Conservation (phyloP, 805 yeast species). For the Teunomyces aglyptinius region DNA sequence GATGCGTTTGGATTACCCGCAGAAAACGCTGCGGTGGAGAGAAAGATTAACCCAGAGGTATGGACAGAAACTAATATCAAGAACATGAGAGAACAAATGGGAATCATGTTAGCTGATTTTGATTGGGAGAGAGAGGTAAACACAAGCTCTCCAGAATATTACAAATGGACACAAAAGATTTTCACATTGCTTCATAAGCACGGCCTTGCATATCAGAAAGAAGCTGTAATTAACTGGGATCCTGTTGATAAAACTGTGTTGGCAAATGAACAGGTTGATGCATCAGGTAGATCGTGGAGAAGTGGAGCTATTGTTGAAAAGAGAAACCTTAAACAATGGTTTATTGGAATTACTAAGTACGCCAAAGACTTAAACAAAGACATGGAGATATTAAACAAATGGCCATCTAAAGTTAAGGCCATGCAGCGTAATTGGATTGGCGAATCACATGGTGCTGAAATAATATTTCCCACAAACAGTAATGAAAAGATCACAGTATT, state of each 20-base stretch:
- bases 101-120: slow-evolving; percentile 74
- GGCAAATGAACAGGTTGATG: slow-evolving; percentile 94
- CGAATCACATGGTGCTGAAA: slow-evolving; percentile 73
- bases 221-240: slow-evolving; percentile 96
- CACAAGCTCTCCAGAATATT: slow-evolving; percentile 84
- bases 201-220: slow-evolving; percentile 81
- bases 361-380: slow-evolving; percentile 69
- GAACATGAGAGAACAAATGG: slow-evolving; percentile 84
- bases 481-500: slow-evolving; percentile 48
- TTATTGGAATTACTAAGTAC: slow-evolving; percentile 80
- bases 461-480: slow-evolving; percentile 45
- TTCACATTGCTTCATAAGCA: slow-evolving; percentile 69
- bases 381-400: slow-evolving; percentile 55
- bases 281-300: slow-evolving; percentile 91
- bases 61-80: slow-evolving; percentile 85
- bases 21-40: slow-evolving; percentile 93
- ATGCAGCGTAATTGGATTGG: slow-evolving; percentile 98
- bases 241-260: slow-evolving; percentile 93
- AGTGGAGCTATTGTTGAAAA: slow-evolving; percentile 95
- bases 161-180: slow-evolving; percentile 88
- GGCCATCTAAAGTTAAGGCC: slow-evolving; percentile 87
- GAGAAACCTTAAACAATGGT: slow-evolving; percentile 84
- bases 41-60: slow-evolving; percentile 68
- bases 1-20: slow-evolving; percentile 99
- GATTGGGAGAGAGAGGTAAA: slow-evolving; percentile 92